A percentile compares a stretch with the other conserved stretches of the same genome.
Conservation (phyloP, 2,329 filamentous ascomycete species). For the Trichoderma sp. region DNA sequence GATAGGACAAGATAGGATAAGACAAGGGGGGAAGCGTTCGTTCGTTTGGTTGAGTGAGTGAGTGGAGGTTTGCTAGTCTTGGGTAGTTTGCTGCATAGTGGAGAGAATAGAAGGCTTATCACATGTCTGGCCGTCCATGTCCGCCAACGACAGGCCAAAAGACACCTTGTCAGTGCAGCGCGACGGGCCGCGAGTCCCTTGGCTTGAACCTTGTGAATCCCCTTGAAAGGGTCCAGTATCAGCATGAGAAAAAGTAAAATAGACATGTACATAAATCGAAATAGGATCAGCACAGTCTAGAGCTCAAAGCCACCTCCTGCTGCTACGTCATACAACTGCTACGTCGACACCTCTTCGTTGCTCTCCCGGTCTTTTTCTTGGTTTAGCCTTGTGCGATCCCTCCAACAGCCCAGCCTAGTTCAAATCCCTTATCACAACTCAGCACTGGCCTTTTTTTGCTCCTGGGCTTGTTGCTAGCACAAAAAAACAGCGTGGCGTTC, state of each 20-base stretch:
- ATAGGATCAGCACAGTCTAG: background rate
- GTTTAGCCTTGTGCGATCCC: background rate
- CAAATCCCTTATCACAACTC: background rate
- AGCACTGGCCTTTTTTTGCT: background rate
- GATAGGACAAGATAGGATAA: background rate
- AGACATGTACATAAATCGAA: background rate
- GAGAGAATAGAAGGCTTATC: background rate
- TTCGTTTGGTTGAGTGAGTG: background rate
- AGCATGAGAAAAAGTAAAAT: background rate
- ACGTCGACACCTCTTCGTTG: background rate
- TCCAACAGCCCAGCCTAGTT: background rate
- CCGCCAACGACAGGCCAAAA: background rate
- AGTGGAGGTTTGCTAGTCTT: background rate
- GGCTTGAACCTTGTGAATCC: background rate
- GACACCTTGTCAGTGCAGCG: background rate
- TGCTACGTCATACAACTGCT: background rate
- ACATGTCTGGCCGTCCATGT: slow-evolving; percentile 4
- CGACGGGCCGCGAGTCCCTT: slow-evolving; percentile 6
- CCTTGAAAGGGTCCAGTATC: background rate
- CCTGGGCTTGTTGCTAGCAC: background rate
- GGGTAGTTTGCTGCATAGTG: background rate
- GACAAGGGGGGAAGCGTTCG: background rate
- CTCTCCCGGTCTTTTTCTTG: background rate
- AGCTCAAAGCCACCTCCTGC: background rate
- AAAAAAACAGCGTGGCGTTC: slow-evolving; percentile 12